A percentile compares a stretch with the other conserved stretches of the same genome.
phyloP scores from a whole-genome alignment of 495 filamentous ascomycete genomes.

The Annulohypoxylon bovei region DNA sequence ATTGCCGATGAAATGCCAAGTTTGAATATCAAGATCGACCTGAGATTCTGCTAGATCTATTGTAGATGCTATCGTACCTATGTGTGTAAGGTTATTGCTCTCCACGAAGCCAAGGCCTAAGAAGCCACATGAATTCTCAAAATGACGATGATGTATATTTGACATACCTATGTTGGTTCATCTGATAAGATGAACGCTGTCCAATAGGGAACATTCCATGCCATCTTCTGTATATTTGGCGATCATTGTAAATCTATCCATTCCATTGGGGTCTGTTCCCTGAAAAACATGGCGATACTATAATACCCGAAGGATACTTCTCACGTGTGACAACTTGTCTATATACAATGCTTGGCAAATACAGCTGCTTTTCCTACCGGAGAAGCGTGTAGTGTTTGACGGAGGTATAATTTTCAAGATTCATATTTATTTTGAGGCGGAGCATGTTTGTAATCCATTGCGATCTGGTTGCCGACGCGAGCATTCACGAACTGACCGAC shows the following conservation, averaged over 20 bases:
- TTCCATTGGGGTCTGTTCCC: background rate
- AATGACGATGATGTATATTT: background rate
- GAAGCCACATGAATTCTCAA: background rate
- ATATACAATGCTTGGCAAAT: constrained; percentile 14
- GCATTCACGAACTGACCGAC: constrained; percentile 6
- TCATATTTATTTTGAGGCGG: background rate
- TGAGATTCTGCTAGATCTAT: constrained; percentile 3
- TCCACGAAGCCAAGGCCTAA: background rate
- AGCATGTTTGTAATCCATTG: background rate
- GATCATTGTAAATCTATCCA: background rate
- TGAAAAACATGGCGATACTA: constrained; percentile 31
- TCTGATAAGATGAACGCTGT: background rate
- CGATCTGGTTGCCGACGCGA: constrained; percentile 13
- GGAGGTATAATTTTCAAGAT: constrained; percentile 14
- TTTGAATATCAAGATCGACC: constrained; percentile 12
- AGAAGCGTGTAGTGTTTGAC: background rate
- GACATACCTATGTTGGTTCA: background rate
- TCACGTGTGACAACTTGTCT: constrained; percentile 1
- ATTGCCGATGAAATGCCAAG: constrained; percentile 19
- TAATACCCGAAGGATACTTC: constrained; percentile 29
- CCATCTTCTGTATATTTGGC: background rate
- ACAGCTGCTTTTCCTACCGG: background rate
- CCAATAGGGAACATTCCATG: background rate
- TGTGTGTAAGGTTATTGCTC: background rate
- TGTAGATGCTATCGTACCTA: background rate